These are phyloP conservation scores for Sungouiozyma intestinalis DNA, from an alignment of 805 yeast genomes.

Conservation along the genomic window DNA sequence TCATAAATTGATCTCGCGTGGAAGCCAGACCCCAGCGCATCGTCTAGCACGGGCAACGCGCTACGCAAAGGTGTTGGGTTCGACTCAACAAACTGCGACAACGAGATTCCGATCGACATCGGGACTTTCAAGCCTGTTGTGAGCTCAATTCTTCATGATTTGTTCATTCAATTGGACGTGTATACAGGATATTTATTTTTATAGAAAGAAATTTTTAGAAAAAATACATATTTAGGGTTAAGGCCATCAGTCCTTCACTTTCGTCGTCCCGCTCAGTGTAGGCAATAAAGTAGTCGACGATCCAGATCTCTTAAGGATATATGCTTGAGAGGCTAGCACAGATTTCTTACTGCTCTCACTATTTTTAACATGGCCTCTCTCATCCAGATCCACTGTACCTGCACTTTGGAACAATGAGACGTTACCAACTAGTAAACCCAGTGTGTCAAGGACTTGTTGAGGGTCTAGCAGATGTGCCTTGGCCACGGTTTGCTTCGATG, in stretches of 20 bases:
- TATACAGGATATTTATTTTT: no score
- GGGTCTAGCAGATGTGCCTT: conserved; percentile 81
- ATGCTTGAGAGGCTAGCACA: conserved; percentile 24
- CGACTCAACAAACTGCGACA: conserved; percentile 24
- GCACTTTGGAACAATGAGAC: conserved; percentile 70
- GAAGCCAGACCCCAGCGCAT: conserved; percentile 17
- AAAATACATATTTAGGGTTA: no score
- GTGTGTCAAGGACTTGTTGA: conserved; percentile 68
- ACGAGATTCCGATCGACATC: conserved; percentile 27
- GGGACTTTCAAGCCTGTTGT: no score
- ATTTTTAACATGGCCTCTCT: conserved; percentile 56
- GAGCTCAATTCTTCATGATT: no score
- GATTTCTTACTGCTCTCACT: conserved; percentile 33
- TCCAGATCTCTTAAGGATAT: conserved; percentile 19
- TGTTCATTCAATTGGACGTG: no score
- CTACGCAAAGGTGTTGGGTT: conserved; percentile 16
- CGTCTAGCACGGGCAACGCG: conserved; percentile 18
- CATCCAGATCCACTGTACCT: conserved; percentile 65
- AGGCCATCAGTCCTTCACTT: background rate
- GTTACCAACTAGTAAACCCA: conserved; percentile 71
- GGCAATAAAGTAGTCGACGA: conserved; percentile 8
- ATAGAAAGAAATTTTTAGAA: no score
- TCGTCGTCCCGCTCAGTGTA: background rate
- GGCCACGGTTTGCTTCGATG: conserved; percentile 76
- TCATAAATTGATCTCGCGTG: conserved; percentile 24